Percentiles rank a stretch among this genome's conserved stretches.
Evolutionary conservation across 2,329 filamentous ascomycete species (phyloP).

Genomic region (Rutstroemia sp.): DNA sequence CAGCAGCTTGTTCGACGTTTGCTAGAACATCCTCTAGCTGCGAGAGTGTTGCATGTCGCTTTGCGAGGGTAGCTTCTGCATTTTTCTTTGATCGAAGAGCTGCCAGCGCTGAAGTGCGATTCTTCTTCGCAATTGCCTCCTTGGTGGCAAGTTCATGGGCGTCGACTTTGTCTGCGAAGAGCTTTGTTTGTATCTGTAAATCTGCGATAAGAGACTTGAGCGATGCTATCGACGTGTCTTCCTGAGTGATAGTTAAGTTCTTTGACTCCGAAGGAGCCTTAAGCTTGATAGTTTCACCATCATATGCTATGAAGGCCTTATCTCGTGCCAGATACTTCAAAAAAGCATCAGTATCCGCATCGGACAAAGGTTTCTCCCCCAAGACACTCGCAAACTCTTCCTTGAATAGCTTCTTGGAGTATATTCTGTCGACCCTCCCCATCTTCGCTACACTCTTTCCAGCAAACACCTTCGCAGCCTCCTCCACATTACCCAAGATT

Average conservation of each 20-base stretch:
- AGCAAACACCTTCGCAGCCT: conserved; percentile 47
- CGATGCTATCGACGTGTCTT: conserved; percentile 76
- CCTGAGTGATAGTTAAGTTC: conserved; percentile 51
- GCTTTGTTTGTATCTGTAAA: conserved; percentile 63
- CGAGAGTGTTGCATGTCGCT: conserved; percentile 63
- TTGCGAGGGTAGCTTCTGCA: conserved; percentile 64
- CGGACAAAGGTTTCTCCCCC: conserved; percentile 46
- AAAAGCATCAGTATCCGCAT: conserved; percentile 62
- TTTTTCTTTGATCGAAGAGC: conserved; percentile 78
- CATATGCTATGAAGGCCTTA: conserved; percentile 49
- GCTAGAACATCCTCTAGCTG: conserved; percentile 78
- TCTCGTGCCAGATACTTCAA: conserved; percentile 64
- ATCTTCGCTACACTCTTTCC: conserved; percentile 36
- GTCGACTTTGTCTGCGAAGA: conserved; percentile 60
- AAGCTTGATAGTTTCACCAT: conserved; percentile 69
- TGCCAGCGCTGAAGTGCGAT: conserved; percentile 66
- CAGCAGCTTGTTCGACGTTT: conserved; percentile 79
- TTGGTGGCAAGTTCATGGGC: conserved; percentile 59
- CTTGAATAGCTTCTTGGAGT: conserved; percentile 58
- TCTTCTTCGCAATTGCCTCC: conserved; percentile 63
- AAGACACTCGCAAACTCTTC: conserved; percentile 48
- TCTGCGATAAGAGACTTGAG: conserved; percentile 72
- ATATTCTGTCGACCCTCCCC: conserved; percentile 57
- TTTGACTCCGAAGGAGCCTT: conserved; percentile 43
- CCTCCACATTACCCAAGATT: conserved; percentile 54